Conservation (phyloP, 1,139 yeast genomes). For the Candida tetrigidarum region DNA sequence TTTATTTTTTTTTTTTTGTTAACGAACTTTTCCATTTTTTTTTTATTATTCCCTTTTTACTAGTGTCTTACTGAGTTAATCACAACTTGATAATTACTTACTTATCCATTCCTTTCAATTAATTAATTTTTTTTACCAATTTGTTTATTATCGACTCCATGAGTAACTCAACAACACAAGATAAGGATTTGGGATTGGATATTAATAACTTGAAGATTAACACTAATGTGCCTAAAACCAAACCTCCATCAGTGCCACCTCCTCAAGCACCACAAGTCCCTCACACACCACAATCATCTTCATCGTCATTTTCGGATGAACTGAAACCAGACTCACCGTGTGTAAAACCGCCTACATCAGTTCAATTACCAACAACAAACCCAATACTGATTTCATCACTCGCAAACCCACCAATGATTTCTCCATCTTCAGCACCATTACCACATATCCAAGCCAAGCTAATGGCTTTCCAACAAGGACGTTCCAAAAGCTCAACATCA, state of each 20-base stretch:
- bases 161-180: slow-evolving; percentile 7
- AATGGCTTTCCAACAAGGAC: slow-evolving; percentile 72
- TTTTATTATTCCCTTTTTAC: too few species aligned
- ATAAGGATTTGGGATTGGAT: slow-evolving; percentile 7
- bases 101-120: background rate
- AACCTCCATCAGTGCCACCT: slow-evolving; percentile 8
- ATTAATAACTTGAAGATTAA: slow-evolving; percentile 6
- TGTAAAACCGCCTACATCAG: slow-evolving; percentile 1
- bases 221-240: slow-evolving; percentile 2
- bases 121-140: too few species aligned
- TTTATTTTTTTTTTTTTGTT: background rate
- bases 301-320: background rate
- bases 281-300: background rate
- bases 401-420: slow-evolving; percentile 4
- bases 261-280: slow-evolving; percentile 2
- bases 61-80: too few species aligned
- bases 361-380: background rate
- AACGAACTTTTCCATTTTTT: too few species aligned
- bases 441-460: slow-evolving; percentile 68
- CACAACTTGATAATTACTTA: background rate
- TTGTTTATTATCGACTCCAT: background rate
- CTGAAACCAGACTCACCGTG: background rate
- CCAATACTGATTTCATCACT: background rate
- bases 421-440: slow-evolving; percentile 5
- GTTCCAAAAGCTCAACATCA: slow-evolving; percentile 35